These are phyloP conservation scores for Suillus paluster DNA, from an alignment of 768 basidiomycete species.

Conservation along the genomic window DNA sequence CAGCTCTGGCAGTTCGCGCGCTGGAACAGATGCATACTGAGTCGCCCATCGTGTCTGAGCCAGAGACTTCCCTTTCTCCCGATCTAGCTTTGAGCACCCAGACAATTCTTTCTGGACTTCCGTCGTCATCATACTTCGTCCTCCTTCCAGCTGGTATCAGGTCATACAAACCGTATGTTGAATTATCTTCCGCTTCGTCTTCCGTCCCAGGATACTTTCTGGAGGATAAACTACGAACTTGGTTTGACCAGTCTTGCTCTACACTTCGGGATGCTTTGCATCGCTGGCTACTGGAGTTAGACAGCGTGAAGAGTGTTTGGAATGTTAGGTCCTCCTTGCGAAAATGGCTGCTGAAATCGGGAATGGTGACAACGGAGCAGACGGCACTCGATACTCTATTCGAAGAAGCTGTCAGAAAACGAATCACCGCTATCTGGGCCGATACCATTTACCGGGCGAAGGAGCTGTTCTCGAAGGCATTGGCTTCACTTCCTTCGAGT, in stretches of 20 bases:
- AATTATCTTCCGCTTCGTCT: constrained; percentile 63
- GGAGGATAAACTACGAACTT: constrained; percentile 53
- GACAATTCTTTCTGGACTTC: constrained; percentile 67
- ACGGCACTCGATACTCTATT: constrained; percentile 46
- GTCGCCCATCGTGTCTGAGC: constrained; percentile 26
- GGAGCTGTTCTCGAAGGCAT: constrained; percentile 52
- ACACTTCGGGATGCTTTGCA: constrained; percentile 49
- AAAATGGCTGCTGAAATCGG: constrained; percentile 48
- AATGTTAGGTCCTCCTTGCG: constrained; percentile 57
- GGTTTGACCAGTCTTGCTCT: constrained; percentile 62
- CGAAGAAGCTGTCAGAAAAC: constrained; percentile 57
- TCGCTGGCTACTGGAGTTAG: constrained; percentile 62
- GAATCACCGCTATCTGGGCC: constrained; percentile 66
- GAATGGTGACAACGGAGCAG: constrained; percentile 54
- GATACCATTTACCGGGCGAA: constrained; percentile 47
- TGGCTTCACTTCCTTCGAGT: constrained; percentile 17
- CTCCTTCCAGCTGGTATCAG: constrained; percentile 73
- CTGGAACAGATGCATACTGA: constrained; percentile 68
- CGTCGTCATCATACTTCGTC: constrained; percentile 82
- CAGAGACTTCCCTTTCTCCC: constrained; percentile 40
- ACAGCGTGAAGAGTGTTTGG: constrained; percentile 74
- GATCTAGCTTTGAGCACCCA: constrained; percentile 71
- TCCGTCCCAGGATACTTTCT: constrained; percentile 50
- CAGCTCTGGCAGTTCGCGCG: constrained; percentile 58
- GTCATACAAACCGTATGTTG: constrained; percentile 86